A percentile compares a stretch with the other conserved stretches of the same genome.
phyloP scores from a whole-genome alignment of 345 rosid species.

The Bretschneidera sinensis region DNA sequence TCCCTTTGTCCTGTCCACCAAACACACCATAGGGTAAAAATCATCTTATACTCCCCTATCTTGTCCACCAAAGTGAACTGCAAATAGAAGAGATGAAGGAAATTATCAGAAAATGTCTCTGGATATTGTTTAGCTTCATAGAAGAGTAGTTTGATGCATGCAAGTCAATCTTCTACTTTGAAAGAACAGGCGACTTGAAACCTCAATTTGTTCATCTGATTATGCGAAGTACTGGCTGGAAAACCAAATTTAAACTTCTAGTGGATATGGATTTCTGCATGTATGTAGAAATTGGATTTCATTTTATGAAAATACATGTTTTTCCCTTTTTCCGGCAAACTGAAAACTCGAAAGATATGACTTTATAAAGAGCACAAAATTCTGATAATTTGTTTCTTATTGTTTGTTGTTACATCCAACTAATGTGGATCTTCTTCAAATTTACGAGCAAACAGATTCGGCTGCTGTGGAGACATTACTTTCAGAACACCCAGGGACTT shows the following conservation, averaged over 20 bases:
- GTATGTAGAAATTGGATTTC: neutral
- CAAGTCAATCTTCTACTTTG: too few relatives aligned
- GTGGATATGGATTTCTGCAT: neutral
- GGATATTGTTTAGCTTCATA: too few relatives aligned
- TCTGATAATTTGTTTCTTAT: neutral
- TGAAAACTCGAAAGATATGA: neutral
- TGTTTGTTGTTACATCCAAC: neutral
- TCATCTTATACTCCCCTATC: too few relatives aligned
- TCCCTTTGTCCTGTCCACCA: too few relatives aligned
- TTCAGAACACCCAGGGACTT: constrained; percentile 49
- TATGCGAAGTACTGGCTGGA: neutral
- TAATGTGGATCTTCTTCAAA: neutral
- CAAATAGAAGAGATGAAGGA: neutral
- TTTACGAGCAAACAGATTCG: constrained; percentile 45
- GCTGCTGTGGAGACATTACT: constrained; percentile 71
- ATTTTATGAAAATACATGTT: too few relatives aligned
- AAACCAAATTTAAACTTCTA: neutral
- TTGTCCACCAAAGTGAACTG: neutral
- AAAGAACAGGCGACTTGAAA: too few relatives aligned
- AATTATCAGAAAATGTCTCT: too few relatives aligned
- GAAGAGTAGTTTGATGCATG: too few relatives aligned
- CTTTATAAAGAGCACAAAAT: neutral
- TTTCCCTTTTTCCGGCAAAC: neutral
- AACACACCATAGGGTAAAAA: too few relatives aligned
- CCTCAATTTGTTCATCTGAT: neutral